These are phyloP conservation scores for Zymoseptoria pseudotritici DNA, from an alignment of 2,329 filamentous ascomycete genomes.

Conservation along the genomic window DNA sequence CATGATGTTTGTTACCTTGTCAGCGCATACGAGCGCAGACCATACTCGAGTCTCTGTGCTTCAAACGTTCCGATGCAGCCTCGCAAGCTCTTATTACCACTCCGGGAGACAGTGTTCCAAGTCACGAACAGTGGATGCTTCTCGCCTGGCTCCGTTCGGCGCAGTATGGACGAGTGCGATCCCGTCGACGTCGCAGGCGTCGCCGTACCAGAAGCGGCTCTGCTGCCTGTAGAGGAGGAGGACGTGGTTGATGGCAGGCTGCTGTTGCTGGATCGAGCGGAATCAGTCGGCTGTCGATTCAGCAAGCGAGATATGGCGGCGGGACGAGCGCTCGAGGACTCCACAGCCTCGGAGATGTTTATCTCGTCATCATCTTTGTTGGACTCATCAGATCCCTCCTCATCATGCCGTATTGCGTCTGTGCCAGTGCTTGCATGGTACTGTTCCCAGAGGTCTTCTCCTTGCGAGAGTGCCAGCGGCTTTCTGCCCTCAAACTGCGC, in stretches of 20 bases:
- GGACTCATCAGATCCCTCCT: constrained; percentile 15
- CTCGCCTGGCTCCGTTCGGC: constrained; percentile 14
- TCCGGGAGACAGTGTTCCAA: constrained; percentile 69
- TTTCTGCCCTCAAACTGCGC: constrained; percentile 66
- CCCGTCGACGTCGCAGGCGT: constrained; percentile 32
- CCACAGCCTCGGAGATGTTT: constrained; percentile 16
- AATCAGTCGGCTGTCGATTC: constrained; percentile 13
- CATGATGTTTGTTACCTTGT: constrained; percentile 52
- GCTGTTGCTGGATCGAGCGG: constrained; percentile 22
- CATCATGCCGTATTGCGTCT: constrained; percentile 35
- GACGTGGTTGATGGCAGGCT: constrained; percentile 24
- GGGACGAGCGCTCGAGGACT: constrained; percentile 23
- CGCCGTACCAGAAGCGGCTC: constrained; percentile 13
- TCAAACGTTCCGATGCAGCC: constrained; percentile 97
- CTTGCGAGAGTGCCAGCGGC: constrained; percentile 57
- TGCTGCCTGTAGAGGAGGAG: constrained; percentile 5
- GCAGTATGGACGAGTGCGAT: constrained; percentile 36
- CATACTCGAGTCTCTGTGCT: constrained; percentile 61
- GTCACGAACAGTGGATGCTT: constrained; percentile 80
- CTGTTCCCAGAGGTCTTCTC: constrained; percentile 62
- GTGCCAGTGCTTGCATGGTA: constrained; percentile 35
- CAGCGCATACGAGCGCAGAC: constrained; percentile 72
- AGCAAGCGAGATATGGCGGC: constrained; percentile 41
- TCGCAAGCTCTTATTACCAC: constrained; percentile 61
- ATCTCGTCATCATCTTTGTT: constrained; percentile 22